Evolutionary conservation across 2,329 filamentous ascomycete genomes (phyloP), one percentile per base, ranked within the genome.

Genomic region (Trichoderma breve): DNA sequence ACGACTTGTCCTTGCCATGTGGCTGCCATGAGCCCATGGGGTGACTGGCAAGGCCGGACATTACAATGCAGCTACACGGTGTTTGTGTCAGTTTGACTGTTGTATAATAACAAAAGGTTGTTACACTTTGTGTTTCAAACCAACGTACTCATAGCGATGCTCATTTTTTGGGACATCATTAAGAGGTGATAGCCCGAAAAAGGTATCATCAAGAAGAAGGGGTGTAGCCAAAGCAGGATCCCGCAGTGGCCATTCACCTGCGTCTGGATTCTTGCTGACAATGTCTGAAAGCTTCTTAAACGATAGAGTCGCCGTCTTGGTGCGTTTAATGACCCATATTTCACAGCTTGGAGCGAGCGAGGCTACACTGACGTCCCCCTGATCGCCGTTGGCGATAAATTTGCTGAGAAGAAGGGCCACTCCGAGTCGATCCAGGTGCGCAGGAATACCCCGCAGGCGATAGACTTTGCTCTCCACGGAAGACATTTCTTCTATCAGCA

Each of bases 21-120:
- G 70, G 71, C 21, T 72, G 71, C 71, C 73, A 73, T 12, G 73
- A 72, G 4, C 71, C 66, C 39, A 73, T 66, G 1, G 73, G 71
- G 30, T 73, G 73, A 32, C 66, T 72, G 1, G 47, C 65, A 18
- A 71, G 65, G 6, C 71, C 73, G 1, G 71, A 73, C 4, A 73
- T 30, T 12, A 70, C 67, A n/a, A 73, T 68, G 24, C 73, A 73
- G 21, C 71, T 71, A 11, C 6, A 57, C 24, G 53, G 4, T 9
- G 24, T 9, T 57, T 28, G 53, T 57, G 24, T 57, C 4, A 57
- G 53, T 28, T 28, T 24, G 24, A 18, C 53, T 1, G n/a, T n/a
- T 57, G 24, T 15, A 12, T 18, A 4, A 57, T 18, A 30, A 21
- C 1, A 3, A 43, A 15, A 63, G 39, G 15, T 9, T 24, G 8